Base-by-base conservation (phyloP, 371 early-diverging fungal species). In the Mucor ambiguus region DNA sequence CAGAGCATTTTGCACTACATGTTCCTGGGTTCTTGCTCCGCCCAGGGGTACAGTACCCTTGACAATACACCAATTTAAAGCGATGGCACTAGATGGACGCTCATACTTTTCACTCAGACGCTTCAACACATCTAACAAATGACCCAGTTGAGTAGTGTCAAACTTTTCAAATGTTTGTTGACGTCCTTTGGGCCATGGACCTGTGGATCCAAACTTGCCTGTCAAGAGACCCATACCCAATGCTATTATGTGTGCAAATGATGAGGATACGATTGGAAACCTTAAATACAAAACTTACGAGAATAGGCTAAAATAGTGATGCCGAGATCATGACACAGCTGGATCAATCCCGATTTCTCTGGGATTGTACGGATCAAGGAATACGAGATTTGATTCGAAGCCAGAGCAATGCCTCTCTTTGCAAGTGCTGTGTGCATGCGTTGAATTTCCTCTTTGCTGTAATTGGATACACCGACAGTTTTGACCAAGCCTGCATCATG, bases 391-490 rank as follows among this genome's bases (percentile, higher is more conserved):
- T 86, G 86, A 60, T 88, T 86, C 22, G 82, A 78, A 4, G 87
- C 87, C 22, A 87, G 73, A 33, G 75, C 85, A 41, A 85, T 74
- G 26, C 79, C 77, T 64, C 84, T 78, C 61, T 80, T 79, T 46
- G 78, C 71, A 38, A 87, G 68, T 2, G 84, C 81, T 10, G 72
- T 70, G 61, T 85, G 85, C 82, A 86, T 82, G 5, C 79, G 67
- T 22, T 73, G 73, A 33, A 77, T 69, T 57, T 88, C 82, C 8
- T 73, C 75, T 20, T 77, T 67, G 26, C 85, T 80, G 67, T 87
- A 90, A 71, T 91, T 93, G 61, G 85, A 84, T 18, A 89, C 89
- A 30, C 92, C 92, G 0, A 93, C 89, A 8, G 87, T 69, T 63
- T 80, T 89, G 26, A 85, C 82, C 5, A 87, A 61, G 5, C 87